Base-by-base conservation (phyloP, 371 early-diverging fungal species). In the Chytridium lagenaria region DNA sequence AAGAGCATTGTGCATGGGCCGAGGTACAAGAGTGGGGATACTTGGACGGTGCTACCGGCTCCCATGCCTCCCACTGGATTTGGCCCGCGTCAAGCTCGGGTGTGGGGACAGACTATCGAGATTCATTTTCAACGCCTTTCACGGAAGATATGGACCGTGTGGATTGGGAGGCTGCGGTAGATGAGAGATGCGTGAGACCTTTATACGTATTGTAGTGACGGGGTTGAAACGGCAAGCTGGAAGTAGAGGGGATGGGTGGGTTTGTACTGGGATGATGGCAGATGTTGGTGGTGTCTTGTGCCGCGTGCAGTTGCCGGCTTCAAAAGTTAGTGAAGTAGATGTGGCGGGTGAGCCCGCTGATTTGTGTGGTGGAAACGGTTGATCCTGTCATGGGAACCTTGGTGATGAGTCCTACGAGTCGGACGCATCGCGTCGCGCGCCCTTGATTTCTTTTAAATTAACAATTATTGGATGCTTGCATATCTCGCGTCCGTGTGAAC, bases 321-420 rank as follows among this genome's bases (percentile, higher is more conserved):
- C n/a, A n/a, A n/a, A n/a, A n/a, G n/a, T n/a, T n/a, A n/a, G n/a
- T n/a, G n/a, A n/a, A n/a, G 23, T 57, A 37, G 36, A 10, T 15
- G 26, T 12, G 7, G 59, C 7, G 28, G 74, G 73, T 1, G 65
- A 68, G 30, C 26, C 69, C 16, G n/a, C 33, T 73, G 44, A 40
- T 12, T 39, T 73, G 73, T 70, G 70, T 68, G 19, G 74, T 77
- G 26, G 68, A 69, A 16, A 70, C 74, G 36, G 70, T 77, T 0
- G 77, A 77, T 49, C 67, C 74, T 38, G 69, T 59, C 7, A 51
- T 64, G 22, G 77, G 77, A 1, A 44, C 49, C 7, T 37, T 66
- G 66, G 26, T 63, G 33, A 63, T 63, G 63, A n/a, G n/a, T n/a
- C n/a, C n/a, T n/a, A n/a, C n/a, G n/a, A n/a, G n/a, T n/a, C n/a